Percentiles rank a stretch among this genome's conserved stretches.
phyloP scores from a whole-genome alignment of 345 rosid species.

The Eutrema japonicum region DNA sequence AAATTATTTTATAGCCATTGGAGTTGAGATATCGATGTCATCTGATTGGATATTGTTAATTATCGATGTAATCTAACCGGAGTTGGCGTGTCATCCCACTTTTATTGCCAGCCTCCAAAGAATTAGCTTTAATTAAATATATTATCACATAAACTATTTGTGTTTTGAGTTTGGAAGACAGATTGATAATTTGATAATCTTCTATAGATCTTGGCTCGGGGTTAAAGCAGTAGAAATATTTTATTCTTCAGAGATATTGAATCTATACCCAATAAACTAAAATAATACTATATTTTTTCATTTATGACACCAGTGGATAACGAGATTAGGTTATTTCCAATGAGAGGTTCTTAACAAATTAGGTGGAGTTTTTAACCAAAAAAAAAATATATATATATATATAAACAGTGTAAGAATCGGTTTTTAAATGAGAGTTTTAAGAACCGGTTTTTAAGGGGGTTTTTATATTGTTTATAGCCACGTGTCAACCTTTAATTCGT shows the following conservation, averaged over 20 bases:
- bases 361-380: too few relatives aligned
- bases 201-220: slow-evolving; percentile 7
- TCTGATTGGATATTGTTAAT: slow-evolving; percentile 25
- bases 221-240: slow-evolving; percentile 5
- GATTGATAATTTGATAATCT: slow-evolving; percentile 16
- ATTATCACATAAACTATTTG: neutral
- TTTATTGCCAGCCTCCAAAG: neutral
- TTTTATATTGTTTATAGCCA: too few relatives aligned
- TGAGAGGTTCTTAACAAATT: too few relatives aligned
- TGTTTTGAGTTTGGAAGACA: slow-evolving; percentile 35
- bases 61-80: slow-evolving; percentile 41
- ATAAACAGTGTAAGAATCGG: too few relatives aligned
- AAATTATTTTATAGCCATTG: neutral
- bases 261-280: slow-evolving; percentile 4
- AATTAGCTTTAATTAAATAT: slow-evolving; percentile 23
- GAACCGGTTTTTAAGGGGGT: too few relatives aligned
- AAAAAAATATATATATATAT: too few relatives aligned
- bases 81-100: slow-evolving; percentile 17
- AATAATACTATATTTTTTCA: neutral
- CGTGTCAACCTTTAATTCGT: too few relatives aligned
- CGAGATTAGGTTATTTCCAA: too few relatives aligned
- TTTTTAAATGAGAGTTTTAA: too few relatives aligned
- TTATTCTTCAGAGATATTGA: neutral
- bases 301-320: slow-evolving; percentile 17
- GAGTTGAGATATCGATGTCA: slow-evolving; percentile 44